Conservation (phyloP, 768 basidiomycete genomes). For the Pulveroboletus sp. region DNA sequence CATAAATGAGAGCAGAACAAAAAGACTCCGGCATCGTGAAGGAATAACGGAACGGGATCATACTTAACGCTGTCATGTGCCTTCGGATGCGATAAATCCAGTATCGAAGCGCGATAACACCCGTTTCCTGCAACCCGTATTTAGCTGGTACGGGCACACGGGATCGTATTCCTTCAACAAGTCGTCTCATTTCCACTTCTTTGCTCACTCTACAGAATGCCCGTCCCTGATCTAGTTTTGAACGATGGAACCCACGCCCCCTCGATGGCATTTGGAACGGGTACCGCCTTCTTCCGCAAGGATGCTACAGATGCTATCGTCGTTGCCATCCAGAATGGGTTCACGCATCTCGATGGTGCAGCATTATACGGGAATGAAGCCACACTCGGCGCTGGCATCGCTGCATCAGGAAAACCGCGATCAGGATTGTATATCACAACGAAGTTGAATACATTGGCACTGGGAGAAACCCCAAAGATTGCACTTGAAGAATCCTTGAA, state of each 20-base stretch:
- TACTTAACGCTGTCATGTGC: too few species aligned
- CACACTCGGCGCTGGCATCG: conserved; percentile 48
- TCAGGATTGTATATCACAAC: conserved; percentile 61
- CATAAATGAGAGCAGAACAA: too few species aligned
- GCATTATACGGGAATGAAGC: conserved; percentile 57
- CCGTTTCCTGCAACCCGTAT: too few species aligned
- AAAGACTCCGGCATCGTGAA: too few species aligned
- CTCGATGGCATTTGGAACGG: conserved; percentile 61
- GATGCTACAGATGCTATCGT: conserved; percentile 40
- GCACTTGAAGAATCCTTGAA: conserved; percentile 50
- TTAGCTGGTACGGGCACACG: too few species aligned
- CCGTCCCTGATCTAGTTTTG: conserved; percentile 37
- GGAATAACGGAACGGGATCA: too few species aligned
- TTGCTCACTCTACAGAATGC: conserved; percentile 16
- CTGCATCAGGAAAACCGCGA: conserved; percentile 46
- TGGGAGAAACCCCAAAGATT: conserved; percentile 45
- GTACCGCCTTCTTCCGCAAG: conserved; percentile 46
- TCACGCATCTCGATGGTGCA: conserved; percentile 64
- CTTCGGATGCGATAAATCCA: too few species aligned
- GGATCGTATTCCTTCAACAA: neutral
- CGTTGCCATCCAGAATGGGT: conserved; percentile 50
- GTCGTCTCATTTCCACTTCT: too few species aligned
- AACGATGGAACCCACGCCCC: conserved; percentile 54
- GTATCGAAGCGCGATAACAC: too few species aligned
- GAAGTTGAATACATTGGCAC: conserved; percentile 38